Evolutionary conservation across 2,329 filamentous ascomycete species (phyloP), one percentile per base, ranked within the genome.

Genomic region (Metarhizium rileyi): DNA sequence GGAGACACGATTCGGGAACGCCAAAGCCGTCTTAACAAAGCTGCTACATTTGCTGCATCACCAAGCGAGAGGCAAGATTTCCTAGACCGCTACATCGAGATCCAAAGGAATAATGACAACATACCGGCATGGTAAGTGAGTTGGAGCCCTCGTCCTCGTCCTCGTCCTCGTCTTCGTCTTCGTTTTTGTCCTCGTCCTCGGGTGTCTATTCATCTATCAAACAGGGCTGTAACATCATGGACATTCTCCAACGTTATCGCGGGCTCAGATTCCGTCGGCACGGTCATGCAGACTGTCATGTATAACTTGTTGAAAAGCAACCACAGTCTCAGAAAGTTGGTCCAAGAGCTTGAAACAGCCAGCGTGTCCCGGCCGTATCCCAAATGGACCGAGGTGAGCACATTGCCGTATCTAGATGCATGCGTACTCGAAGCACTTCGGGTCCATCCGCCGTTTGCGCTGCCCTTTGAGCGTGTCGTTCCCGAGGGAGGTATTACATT

Each of bases 1-100:
- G 66, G 63, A 30, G 64, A 68, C 42, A 59, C 63, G 0, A 63
- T 68, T 38, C 47, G 50, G 42, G 35, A 43, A 49, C 45, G 42
- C 48, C 25, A n/a, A 46, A 25, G 22, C 16, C 41, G 22, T 6
- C 14, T n/a, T n/a, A n/a, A 14, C 7, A 25, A 44, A 10, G 20
- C 41, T 23, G 41, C 14, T 12, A 27, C 26, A 26, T 9, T 7
- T 27, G 18, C 20, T 8, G 12, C 9, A 14, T 4, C 7, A 16
- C 23, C 35, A 36, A 35, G 38, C n/a, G 40, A 50, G 27, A 46
- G 43, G 40, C 44, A 51, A 26, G 53, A 53, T 23, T 50, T 53
- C 25, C 51, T 57, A 26, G 26, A 55, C 49, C 43, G 49, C 18
- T 54, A 55, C n/a, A 41, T 59, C 23, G 52, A 59, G 35, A 36